These are phyloP conservation scores for Russula virescens DNA, from an alignment of 768 basidiomycete species.

Conservation along the genomic window DNA sequence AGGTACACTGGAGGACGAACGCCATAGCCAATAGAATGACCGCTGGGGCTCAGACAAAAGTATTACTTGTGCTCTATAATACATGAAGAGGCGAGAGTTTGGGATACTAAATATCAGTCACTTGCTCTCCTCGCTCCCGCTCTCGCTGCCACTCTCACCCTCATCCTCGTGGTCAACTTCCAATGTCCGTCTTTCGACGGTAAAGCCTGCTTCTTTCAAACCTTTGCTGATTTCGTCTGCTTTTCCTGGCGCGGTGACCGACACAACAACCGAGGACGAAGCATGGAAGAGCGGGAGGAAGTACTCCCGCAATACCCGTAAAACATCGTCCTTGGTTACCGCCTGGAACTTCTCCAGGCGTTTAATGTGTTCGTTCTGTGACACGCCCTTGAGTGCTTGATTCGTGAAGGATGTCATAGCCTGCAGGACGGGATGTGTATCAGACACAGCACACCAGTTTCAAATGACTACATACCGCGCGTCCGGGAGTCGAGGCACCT, in stretches of 20 bases:
- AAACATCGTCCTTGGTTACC: slow-evolving; percentile 75
- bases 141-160: slow-evolving; percentile 34
- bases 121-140: slow-evolving; percentile 15
- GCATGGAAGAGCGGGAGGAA: slow-evolving; percentile 83
- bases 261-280: slow-evolving; percentile 67
- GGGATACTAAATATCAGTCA: too few species aligned
- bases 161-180: slow-evolving; percentile 53
- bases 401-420: slow-evolving; percentile 81
- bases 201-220: slow-evolving; percentile 64
- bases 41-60: not conserved
- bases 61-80: too few species aligned
- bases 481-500: slow-evolving; percentile 76
- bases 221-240: slow-evolving; percentile 62
- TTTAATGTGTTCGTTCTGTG: slow-evolving; percentile 65
- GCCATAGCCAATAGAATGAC: not conserved
- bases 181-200: slow-evolving; percentile 66
- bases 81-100: too few species aligned
- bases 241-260: slow-evolving; percentile 80
- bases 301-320: slow-evolving; percentile 60
- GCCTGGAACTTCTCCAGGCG: slow-evolving; percentile 74
- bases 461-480: slow-evolving; percentile 55
- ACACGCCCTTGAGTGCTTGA: slow-evolving; percentile 83
- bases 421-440: slow-evolving; percentile 35
- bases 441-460: not conserved
- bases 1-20: not conserved